Conservation (phyloP, 2,329 filamentous ascomycete species). For the Alternaria viburni region DNA sequence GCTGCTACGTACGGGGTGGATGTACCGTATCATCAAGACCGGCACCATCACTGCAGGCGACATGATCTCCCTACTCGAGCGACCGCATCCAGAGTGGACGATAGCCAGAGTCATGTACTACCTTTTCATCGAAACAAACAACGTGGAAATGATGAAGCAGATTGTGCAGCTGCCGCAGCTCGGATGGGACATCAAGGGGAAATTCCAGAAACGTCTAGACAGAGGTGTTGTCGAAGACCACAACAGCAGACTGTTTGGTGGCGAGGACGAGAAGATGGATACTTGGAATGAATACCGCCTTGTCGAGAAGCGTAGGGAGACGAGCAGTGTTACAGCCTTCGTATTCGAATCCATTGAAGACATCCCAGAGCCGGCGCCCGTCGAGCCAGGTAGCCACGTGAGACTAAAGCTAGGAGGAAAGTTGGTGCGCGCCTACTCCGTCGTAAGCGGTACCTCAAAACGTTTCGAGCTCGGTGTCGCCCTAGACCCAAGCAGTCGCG, state of each 20-base stretch:
- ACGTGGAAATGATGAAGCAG: constrained; percentile 56
- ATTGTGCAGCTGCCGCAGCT: constrained; percentile 55
- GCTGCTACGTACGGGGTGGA: constrained; percentile 68
- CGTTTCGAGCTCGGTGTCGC: constrained; percentile 66
- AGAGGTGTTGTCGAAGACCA: constrained; percentile 50
- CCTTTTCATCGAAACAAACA: constrained; percentile 61
- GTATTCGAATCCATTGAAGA: constrained; percentile 56
- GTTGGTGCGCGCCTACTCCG: constrained; percentile 65
- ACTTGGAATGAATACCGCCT: constrained; percentile 52
- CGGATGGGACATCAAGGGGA: constrained; percentile 55
- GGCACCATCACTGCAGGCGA: constrained; percentile 65
- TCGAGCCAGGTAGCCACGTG: constrained; percentile 61
- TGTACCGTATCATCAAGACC: constrained; percentile 66
- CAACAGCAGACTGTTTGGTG: constrained; percentile 34
- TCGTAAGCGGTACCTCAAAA: constrained; percentile 59
- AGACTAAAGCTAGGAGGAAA: constrained; percentile 64
- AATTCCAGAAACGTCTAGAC: constrained; percentile 62
- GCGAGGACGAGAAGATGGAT: constrained; percentile 36
- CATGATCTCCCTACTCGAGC: constrained; percentile 61
- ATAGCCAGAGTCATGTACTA: constrained; percentile 69
- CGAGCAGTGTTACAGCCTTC: constrained; percentile 59
- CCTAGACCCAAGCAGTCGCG: constrained; percentile 61
- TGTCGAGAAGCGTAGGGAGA: constrained; percentile 59
- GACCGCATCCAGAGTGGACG: constrained; percentile 66
- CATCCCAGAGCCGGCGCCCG: constrained; percentile 37